Evolutionary conservation across 108 stramenopile genomes (phyloP).

Genomic region (Skeletonema menzelii): DNA sequence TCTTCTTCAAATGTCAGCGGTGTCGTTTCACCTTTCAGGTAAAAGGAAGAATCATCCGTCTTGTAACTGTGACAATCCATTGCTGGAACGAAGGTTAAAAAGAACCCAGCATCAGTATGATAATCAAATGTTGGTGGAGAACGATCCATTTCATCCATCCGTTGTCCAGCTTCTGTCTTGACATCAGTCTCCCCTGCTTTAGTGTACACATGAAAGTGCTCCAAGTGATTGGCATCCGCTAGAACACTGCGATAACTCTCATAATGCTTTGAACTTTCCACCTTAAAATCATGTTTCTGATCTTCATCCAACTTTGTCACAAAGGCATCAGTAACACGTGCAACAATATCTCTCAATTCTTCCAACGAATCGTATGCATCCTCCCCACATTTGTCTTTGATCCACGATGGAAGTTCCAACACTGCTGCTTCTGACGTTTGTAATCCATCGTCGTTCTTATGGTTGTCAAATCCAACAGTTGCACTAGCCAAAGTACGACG

Average conservation of each 20-base stretch:
- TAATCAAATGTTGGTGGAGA: conserved; percentile 42
- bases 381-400: conserved; percentile 48
- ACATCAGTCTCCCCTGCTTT: conserved; percentile 12
- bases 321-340: conserved; percentile 58
- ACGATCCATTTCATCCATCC: background rate
- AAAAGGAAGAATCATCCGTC: conserved; percentile 49
- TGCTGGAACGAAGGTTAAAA: conserved; percentile 77
- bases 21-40: conserved; percentile 6
- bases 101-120: conserved; percentile 84
- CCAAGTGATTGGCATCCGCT: conserved; percentile 50
- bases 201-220: conserved; percentile 67
- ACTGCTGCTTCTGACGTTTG: background rate
- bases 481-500: conserved; percentile 39
- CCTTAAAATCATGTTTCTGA: background rate
- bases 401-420: conserved; percentile 30
- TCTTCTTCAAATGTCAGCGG: conserved; percentile 38
- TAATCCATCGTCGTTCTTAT: background rate
- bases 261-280: conserved; percentile 14
- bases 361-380: conserved; percentile 60
- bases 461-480: conserved; percentile 28
- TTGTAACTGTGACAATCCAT: conserved; percentile 43
- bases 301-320: conserved; percentile 49
- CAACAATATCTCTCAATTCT: conserved; percentile 59
- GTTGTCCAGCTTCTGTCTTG: background rate
- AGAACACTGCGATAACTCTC: conserved; percentile 42